phyloP scores from a whole-genome alignment of 1,139 yeast species.

The Candida tetrigidarum region DNA sequence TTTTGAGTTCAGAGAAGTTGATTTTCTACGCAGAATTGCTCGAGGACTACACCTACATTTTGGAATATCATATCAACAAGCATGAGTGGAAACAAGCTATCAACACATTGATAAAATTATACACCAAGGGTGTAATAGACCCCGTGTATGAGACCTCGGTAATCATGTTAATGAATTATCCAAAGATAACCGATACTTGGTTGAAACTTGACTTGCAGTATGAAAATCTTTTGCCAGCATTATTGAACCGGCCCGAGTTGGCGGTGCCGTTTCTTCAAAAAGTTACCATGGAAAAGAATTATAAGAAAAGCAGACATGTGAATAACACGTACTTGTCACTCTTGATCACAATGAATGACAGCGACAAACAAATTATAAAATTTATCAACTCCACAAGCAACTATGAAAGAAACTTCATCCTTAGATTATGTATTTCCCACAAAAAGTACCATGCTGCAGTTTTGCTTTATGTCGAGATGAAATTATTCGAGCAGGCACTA shows the following conservation, averaged over 20 bases:
- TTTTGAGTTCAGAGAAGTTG: constrained; percentile 69
- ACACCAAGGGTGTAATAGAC: constrained; percentile 33
- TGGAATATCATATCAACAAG: constrained; percentile 67
- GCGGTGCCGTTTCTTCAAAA: constrained; percentile 67
- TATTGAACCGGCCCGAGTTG: constrained; percentile 60
- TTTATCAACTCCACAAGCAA: constrained; percentile 28
- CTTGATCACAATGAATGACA: constrained; percentile 54
- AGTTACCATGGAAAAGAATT: constrained; percentile 56
- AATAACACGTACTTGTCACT: constrained; percentile 78
- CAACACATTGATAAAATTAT: constrained; percentile 53
- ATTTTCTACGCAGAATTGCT: constrained; percentile 70
- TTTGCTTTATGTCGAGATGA: constrained; percentile 63
- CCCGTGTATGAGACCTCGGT: constrained; percentile 70
- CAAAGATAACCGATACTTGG: constrained; percentile 78
- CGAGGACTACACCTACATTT: constrained; percentile 69
- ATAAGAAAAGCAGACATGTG: constrained; percentile 50
- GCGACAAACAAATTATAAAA: constrained; percentile 36
- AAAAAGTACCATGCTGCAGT: constrained; percentile 68
- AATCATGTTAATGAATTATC: constrained; percentile 66
- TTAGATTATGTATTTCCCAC: constrained; percentile 71
- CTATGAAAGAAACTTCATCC: constrained; percentile 74
- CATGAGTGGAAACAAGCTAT: constrained; percentile 80
- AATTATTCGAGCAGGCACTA: constrained; percentile 80
- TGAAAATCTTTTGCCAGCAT: constrained; percentile 71
- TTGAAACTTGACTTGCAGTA: constrained; percentile 59